Base-by-base conservation (phyloP, 306 rosid genomes). In the Dalbergia cultrata region DNA sequence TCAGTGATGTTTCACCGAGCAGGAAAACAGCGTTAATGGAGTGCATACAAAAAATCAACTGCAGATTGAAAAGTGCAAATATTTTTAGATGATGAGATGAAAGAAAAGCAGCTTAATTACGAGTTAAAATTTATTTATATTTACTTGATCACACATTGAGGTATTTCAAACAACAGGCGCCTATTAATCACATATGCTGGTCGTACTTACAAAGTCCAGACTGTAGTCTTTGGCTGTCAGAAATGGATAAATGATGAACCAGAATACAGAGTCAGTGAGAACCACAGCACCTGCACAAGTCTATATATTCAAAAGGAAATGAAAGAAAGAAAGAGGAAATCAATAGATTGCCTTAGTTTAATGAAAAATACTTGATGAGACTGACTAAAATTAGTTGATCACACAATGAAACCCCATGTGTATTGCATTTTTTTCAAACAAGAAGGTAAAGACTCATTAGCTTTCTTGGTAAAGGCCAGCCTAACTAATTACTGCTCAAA, bases 211-310 rank as follows among this genome's bases (percentile, higher is more conserved):
- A 86, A 90, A 93, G 82, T 86, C 85, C 53, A 93, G 86, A 37
- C 52, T 72, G 80, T 72, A 86, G 62, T 85, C 91, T 60, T 74
- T 82, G 77, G 89, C 34, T 43, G 88, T 84, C 52, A 86, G 80
- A 63, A 78, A 64, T 61, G 99, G 99, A 83, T 93, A 93, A 74
- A 95, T 79, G 83, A 95, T 54, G 70, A 88, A 61, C 99, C 99
- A 95, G 77, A 90, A 95, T 67, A 95, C 88, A 31, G 71, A 66
- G 74, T 93, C 99, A 34, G 98, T 95, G 80, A 95, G 93, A 34
- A 86, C 66, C 11, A 91, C 96, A 60, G 98, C 97, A 82, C 99
- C 98, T 19, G 97, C 96, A 72, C 91, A 86, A 71, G 82, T 90
- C 99, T 95, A 80, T 47, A 71, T 10, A 82, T 72, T 75, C 35